Base-by-base conservation (phyloP, 1,139 yeast species). In the Magnusiomyces suaveolens region DNA sequence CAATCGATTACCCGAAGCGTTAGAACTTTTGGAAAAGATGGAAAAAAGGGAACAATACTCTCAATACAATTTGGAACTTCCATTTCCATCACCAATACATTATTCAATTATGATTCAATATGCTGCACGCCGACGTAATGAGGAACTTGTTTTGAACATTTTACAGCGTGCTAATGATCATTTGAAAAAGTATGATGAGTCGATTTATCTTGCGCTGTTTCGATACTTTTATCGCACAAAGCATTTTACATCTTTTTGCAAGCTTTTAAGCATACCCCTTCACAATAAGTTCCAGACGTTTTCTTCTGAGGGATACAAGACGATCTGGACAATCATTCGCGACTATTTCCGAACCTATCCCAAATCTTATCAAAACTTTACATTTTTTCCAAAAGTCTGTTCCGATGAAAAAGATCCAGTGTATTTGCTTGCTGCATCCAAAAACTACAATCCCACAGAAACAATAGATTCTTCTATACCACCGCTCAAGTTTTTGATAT, bases 91-190 rank as follows among this genome's bases (percentile, higher is more conserved):
- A 24, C 53, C 60, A 16, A 54, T 56, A 2, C 59, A 60, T 16
- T 64, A 65, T 48, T 62, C 66, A 2, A 48, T 61, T 14, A 61
- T 66, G 46, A 55, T 66, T 18, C 62, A 62, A 50, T 55, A 65
- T 48, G 66, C 62, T 3, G 63, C 66, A 1, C 54, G 63, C 20
- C 51, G 60, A 38, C 56, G 58, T 32, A 59, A 60, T 41, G 57
- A 54, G 24, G 56, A 50, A 18, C 48, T 61, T 43, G 60, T 66
- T 12, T 43, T 52, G 1, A 23, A 43, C 16, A 56, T 64, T 16
- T 48, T 65, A 14, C 39, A 51, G 14, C 57, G 64, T 18, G 63
- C 63, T 62, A 52, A 52, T 14, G 48, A 43, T 2, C 46, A 53
- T 20, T 54, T 55, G 4, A 54, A 60, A 8, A 32, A 46, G 6